These are phyloP conservation scores for Zymoseptoria brevis DNA, from an alignment of 2,329 filamentous ascomycete species.

Conservation along the genomic window DNA sequence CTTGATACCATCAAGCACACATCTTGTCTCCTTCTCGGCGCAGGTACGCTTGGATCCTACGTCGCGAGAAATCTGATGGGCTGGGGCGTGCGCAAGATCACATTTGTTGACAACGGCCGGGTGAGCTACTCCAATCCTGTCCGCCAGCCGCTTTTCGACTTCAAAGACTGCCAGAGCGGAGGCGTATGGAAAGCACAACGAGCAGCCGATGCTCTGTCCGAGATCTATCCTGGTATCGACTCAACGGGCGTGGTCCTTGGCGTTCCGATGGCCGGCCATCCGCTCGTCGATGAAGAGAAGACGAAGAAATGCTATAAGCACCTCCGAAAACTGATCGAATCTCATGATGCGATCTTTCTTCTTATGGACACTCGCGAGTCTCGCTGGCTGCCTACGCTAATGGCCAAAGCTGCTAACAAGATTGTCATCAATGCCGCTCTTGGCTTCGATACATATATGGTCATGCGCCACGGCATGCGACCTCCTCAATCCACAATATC, in stretches of 20 bases:
- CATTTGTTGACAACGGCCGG: conserved; percentile 85
- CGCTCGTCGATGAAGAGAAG: conserved; percentile 64
- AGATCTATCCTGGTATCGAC: conserved; percentile 87
- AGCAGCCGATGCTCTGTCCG: conserved; percentile 69
- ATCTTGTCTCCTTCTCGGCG: conserved; percentile 82
- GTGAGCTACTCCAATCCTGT: conserved; percentile 97
- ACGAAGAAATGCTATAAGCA: conserved; percentile 67
- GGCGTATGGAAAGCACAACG: conserved; percentile 74
- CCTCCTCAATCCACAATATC: conserved; percentile 13
- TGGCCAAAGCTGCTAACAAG: conserved; percentile 87
- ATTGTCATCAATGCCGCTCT: conserved; percentile 95
- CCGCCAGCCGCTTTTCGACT: conserved; percentile 84
- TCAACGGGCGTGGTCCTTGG: conserved; percentile 71
- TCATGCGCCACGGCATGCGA: conserved; percentile 85
- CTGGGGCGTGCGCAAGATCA: conserved; percentile 93
- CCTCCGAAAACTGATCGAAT: conserved; percentile 65
- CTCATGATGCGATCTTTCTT: conserved; percentile 90
- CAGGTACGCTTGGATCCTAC: conserved; percentile 88
- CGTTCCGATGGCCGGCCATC: conserved; percentile 93
- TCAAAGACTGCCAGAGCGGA: conserved; percentile 78
- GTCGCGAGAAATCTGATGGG: conserved; percentile 86
- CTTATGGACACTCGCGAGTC: conserved; percentile 97
- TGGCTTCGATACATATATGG: conserved; percentile 92
- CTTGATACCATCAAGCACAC: conserved; percentile 83
- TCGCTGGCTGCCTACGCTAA: conserved; percentile 89